Evolutionary conservation across 805 yeast genomes (phyloP), one percentile per base, ranked within the genome.

Genomic region (Ogataea paradorogensis): DNA sequence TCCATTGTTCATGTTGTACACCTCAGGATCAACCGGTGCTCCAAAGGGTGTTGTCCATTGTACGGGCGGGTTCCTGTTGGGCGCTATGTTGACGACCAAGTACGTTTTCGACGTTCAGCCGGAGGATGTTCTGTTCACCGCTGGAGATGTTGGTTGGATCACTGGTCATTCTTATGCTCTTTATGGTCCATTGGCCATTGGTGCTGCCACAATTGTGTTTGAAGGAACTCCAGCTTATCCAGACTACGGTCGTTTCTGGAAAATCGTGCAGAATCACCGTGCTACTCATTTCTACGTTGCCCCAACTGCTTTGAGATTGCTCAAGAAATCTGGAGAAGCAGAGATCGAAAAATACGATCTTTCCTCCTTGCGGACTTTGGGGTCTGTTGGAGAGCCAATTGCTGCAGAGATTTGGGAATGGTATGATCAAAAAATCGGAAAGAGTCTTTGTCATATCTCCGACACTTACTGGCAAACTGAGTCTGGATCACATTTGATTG

Each of bases 401-500:
- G 95, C 97, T 33, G 88, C 95, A 44, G 99, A 93, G 63, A 81
- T 93, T 52, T 93, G 98, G 98, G 95, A 88, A 64, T 93, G 99
- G 99, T 93, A 93, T 69, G 80, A 85, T 63, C 91, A 86, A 55
- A 78, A 85, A 63, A 82, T 93, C 56, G 99, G 99, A 59, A 84
- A 89, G 56, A 80, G 80, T 45, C 76, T 86, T 61, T 86, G 95
- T 59, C 95, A 89, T 57, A 82, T 91, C 53, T 82, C 87, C 56
- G 99, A 93, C 69, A 93, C 99, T 32, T 89, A 89, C 77, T 93
- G 99, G 99, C 96, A 90, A 72, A 93, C 98, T 27, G 99, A 93
- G 71, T 83, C 95, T 10, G 99, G 99, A 40, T 84, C 96, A 25
- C 97, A 91, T 61, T 74, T 93, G 63, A 84, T 93, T 63, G 84